Base-by-base conservation (phyloP, 192 early-diverging fungal genomes). In the Backusella luteola region DNA sequence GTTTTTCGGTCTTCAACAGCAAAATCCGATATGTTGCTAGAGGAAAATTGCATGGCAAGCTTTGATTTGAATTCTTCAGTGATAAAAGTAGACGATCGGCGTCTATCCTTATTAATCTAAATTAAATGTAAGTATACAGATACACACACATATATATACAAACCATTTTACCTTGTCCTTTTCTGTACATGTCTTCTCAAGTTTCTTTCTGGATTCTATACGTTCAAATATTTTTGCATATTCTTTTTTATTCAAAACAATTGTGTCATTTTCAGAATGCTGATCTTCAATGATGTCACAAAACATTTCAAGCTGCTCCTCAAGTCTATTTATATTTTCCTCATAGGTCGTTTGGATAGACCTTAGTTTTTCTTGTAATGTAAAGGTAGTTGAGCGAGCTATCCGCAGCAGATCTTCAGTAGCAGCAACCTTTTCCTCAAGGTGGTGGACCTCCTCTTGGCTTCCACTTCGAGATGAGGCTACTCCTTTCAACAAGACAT, bases 371-470 rank as follows among this genome's bases (percentile, higher is more conserved):
- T 83, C 86, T 83, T 94, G 91, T 29, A 94, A 77, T n/a, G 91
- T 90, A 74, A 89, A 87, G 29, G 93, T 91, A 2, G 91, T 93
- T 49, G 92, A 89, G 0, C 93, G 85, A 41, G 93, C 92, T 78
- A 92, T 90, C 6, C 91, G 91, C 34, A 94, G 78, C n/a, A 80
- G 52, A 73, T 80, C 79, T 69, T 80, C 79, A 11, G 93, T 44
- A 46, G 79, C 76, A 12, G 44, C 39, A 32, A 71, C 29, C 38
- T 80, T 80, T 49, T 80, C 79, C 79, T 93, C 92, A 0, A 94
- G 83, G 66, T 89, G 90, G 74, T 88, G 84, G 15, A 83, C 79
- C 6, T 84, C 84, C 4, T 63, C 56, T 63, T 63, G 21, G 4
- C 26, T 14, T 3, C 56, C 56, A 63, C 23, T 63, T 63, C 26